These are phyloP conservation scores for Mortierella sp. DNA, from an alignment of 371 early-diverging fungal genomes.

Conservation along the genomic window DNA sequence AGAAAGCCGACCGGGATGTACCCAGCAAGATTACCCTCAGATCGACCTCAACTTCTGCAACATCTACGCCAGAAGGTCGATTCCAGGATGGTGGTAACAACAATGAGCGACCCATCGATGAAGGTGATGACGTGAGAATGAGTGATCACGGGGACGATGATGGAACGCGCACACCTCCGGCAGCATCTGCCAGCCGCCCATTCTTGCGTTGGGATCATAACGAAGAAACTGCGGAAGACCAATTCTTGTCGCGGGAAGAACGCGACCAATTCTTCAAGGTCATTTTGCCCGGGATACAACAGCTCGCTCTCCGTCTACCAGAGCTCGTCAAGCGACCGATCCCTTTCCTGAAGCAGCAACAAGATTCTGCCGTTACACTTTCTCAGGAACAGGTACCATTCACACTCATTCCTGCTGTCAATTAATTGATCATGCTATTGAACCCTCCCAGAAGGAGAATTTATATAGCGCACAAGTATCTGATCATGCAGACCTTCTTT, in stretches of 20 bases:
- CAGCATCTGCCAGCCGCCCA: not conserved
- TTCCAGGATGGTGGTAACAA: not conserved
- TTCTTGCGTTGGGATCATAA: not conserved
- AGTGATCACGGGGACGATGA: not conserved
- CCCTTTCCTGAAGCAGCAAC: slow-evolving; percentile 47
- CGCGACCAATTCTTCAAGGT: slow-evolving; percentile 35
- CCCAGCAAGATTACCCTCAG: not conserved
- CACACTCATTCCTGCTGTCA: not conserved
- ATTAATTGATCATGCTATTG: not conserved
- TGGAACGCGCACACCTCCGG: not conserved
- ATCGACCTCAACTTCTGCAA: not conserved
- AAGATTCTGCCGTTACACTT: slow-evolving; percentile 49
- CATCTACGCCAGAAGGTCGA: not conserved
- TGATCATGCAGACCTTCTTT: not conserved
- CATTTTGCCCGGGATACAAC: slow-evolving; percentile 42
- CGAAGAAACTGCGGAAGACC: slow-evolving; percentile 2
- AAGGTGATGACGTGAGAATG: not conserved
- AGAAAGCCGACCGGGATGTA: slow-evolving; percentile 11
- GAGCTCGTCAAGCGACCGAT: slow-evolving; percentile 53
- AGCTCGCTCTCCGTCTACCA: slow-evolving; percentile 41
- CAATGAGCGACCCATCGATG: not conserved
- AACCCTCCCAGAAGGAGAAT: no score
- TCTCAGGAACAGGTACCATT: slow-evolving; percentile 51
- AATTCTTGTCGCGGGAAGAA: slow-evolving; percentile 33
- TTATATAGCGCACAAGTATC: not conserved